Base-by-base conservation (phyloP, 306 rosid genomes). In the Cicer arietinum region DNA sequence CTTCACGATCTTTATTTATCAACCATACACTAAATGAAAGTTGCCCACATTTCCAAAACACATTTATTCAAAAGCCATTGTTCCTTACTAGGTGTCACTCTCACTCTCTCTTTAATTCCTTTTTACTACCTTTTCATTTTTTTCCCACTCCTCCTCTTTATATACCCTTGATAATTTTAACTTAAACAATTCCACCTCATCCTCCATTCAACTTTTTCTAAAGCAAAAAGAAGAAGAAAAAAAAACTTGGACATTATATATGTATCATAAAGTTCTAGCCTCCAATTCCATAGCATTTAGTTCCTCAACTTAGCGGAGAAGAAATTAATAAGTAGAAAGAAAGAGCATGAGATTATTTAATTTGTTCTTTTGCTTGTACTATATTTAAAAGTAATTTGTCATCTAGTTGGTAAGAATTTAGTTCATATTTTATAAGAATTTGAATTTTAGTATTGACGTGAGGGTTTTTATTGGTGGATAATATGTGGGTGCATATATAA, bases 41-140 rank as follows among this genome's bases (percentile, higher is more conserved):
- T 58, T 67, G 70, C 80, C 77, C 71, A 67, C 79, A 70, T 71
- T 77, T 46, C 35, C 7, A 53, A 66, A 63, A 67, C 77, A 61
- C 41, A 63, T 17, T 6, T 74, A 82, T 82, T 79, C 48, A 70
- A 86, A 85, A 86, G 91, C 73, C 73, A 82, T 75, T 82, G 82
- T 81, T 81, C 89, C 78, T 83, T 78, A 85, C 79, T 79, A 67
- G 60, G 25, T 73, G 78, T 70, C 77, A 73, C 66, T 77, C 82
- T 77, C 69, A 1, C 45, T 39, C 40, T 69, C 67, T 60, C 66
- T 51, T 81, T 41, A 52, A 53, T 50, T 69, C 77, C 76, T 80
- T 60, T 83, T 60, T 83, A 50, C 66, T 66, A 13, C 45, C 71
- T 58, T 76, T 69, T 72, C 73, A 59, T 20, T 52, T 43, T 44